phyloP scores from a whole-genome alignment of 2,329 filamentous ascomycete genomes.

The Ophiosphaerella korrae region DNA sequence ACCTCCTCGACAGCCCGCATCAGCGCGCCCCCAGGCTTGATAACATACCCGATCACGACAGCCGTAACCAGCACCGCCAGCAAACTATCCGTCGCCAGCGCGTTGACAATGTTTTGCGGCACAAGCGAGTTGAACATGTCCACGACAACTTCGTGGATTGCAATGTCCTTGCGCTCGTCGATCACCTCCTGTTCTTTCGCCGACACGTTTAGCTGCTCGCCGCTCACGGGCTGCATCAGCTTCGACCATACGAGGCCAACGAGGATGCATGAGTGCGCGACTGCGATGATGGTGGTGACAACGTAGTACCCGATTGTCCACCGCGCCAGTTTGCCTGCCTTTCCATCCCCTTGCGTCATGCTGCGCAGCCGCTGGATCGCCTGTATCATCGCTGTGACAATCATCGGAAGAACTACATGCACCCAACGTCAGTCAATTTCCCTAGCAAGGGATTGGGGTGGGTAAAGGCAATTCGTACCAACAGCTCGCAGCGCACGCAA shows the following conservation, averaged over 20 bases:
- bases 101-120: conserved; percentile 55
- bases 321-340: conserved; percentile 49
- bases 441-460: too few species aligned
- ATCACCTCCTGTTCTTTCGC: conserved; percentile 42
- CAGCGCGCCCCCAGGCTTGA: conserved; percentile 50
- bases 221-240: conserved; percentile 49
- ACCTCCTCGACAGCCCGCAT: conserved; percentile 55
- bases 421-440: too few species aligned
- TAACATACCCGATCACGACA: conserved; percentile 55
- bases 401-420: conserved; percentile 55
- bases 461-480: conserved; percentile 42
- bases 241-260: conserved; percentile 56
- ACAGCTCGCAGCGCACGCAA: conserved; percentile 56
- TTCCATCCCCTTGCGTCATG: conserved; percentile 52
- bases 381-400: conserved; percentile 59
- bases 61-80: conserved; percentile 56
- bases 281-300: conserved; percentile 56
- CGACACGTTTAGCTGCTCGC: conserved; percentile 38
- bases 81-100: conserved; percentile 55
- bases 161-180: conserved; percentile 41
- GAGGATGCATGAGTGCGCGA: conserved; percentile 55
- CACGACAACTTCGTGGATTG: conserved; percentile 53
- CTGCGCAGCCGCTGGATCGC: conserved; percentile 56
- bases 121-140: conserved; percentile 58
- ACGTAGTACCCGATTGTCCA: conserved; percentile 60